Evolutionary conservation across 2,329 filamentous ascomycete genomes (phyloP), one percentile per base, ranked within the genome.

Genomic region (Leptoxyphium fumago): DNA sequence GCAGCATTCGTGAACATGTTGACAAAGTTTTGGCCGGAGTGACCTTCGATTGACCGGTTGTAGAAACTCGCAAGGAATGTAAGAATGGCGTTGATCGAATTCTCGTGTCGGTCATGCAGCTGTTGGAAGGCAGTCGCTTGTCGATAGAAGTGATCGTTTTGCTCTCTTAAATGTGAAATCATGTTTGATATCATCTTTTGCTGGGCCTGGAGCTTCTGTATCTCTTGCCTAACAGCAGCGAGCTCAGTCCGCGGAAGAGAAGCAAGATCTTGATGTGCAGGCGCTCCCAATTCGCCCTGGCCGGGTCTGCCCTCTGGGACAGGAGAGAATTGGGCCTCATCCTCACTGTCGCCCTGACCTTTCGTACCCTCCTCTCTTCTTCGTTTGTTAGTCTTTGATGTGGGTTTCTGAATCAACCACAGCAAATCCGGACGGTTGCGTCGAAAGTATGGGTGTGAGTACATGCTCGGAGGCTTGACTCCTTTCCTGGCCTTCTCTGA

Each of bases 21-120:
- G 45, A 83, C 79, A 38, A 96, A 75, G 47, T 84, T 89, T 57
- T 84, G 78, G 1, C 77, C 72, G 14, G 76, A 80, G 54, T 89
- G 82, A 30, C 88, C 85, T 59, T 95, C 88, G 41, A 98, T 67
- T 50, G 86, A 94, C 57, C 93, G 82, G 50, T 94, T 83, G 65
- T 96, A 98, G 38, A 98, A 89, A 10, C 93, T 96, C 39, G 89
- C 91, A 15, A 98, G 73, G 62, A 98, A 96, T 41, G 88, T 94
- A 38, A 98, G 73, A 49, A 98, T 96, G n/a, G 89, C 89, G 58
- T 95, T 96, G 64, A 98, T 96, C 0, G 89, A 95, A 60, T 89
- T 94, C 60, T 98, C 91, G 57, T 98, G 91, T n/a, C 91, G 80
- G 53, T 89, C 87, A 58, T 96, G 89, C 59, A 94, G 78, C 46